Base-by-base conservation (phyloP, 2,329 filamentous ascomycete genomes). In the Fusarium paranaense region DNA sequence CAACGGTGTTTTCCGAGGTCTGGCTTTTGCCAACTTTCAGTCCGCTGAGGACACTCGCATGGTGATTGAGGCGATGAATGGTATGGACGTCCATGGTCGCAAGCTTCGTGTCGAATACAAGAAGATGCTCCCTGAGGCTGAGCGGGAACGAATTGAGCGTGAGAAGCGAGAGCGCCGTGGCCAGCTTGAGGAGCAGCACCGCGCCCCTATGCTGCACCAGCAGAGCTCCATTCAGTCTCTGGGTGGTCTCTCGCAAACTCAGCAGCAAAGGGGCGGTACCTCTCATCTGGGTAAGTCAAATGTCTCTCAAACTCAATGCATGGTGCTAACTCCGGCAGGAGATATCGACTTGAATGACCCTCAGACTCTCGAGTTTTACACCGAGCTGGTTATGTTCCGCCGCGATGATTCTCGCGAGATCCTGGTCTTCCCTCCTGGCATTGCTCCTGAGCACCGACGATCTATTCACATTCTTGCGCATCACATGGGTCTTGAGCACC, bases 101-200 rank as follows among this genome's bases (percentile, higher is more conserved):
- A 98, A 98, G 85, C 86, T 99, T 76, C 90, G 97, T 58, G 97
- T 99, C 30, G 97, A 99, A 83, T 99, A 98, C 86, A 99, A 99
- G 88, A 98, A 98, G 86, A 98, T 99, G 97, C 90, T 99, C 6
- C 97, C 97, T 1, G 90, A 97, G 74, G 94, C 95, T 35, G 97
- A 98, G 83, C 91, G 97, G 62, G 97, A 99, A 84, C 91, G 97
- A 45, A 98, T 99, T 76, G 97, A 99, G 83, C 90, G 97, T 7
- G 97, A 98, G 84, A 99, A 98, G 90, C 90, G 97, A 67, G 96
- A 98, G 85, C 94, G 97, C 77, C 92, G 97, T 62, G 97, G 97
- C 58, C 97, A 99, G 83, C 89, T 99, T 14, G 95, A 99, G 83
- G 97, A 99, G 84, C 97, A 99, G 83, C 97, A 99, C 83, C 92